Percentiles rank a stretch among this genome's conserved stretches.
Evolutionary conservation across 805 yeast species (phyloP).

Genomic region (Suhomyces xylopsoci): DNA sequence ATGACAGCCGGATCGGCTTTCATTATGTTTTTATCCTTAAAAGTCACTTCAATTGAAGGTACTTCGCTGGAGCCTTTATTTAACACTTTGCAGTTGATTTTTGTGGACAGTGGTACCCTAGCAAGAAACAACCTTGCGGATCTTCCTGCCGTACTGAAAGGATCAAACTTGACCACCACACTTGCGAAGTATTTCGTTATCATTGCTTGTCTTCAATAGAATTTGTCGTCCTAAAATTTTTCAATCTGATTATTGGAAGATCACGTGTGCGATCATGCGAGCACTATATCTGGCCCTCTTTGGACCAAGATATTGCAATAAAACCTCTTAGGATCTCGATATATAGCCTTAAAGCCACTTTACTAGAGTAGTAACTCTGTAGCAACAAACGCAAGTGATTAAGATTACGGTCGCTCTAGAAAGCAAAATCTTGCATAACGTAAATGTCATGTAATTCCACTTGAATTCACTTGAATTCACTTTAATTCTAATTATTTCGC

Average conservation of each 20-base stretch:
- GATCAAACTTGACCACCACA: slow-evolving; percentile 75
- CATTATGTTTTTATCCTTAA: slow-evolving; percentile 71
- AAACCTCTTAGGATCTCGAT: background rate
- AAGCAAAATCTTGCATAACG: background rate
- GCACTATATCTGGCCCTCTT: background rate
- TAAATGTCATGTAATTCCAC: background rate
- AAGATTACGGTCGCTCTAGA: background rate
- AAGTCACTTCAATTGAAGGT: slow-evolving; percentile 72
- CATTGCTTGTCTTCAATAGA: slow-evolving; percentile 43
- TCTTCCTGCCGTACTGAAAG: slow-evolving; percentile 61
- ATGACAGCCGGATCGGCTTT: slow-evolving; percentile 61
- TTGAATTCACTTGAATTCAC: background rate
- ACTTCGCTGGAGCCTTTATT: slow-evolving; percentile 39
- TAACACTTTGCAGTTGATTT: slow-evolving; percentile 64
- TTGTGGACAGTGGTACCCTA: slow-evolving; percentile 73
- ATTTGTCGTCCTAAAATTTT: background rate
- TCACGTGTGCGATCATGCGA: background rate
- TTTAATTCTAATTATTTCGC: background rate
- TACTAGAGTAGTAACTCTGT: background rate
- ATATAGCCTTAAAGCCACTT: background rate
- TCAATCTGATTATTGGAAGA: background rate
- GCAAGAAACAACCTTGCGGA: slow-evolving; percentile 77
- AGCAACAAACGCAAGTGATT: background rate
- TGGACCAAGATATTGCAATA: background rate
- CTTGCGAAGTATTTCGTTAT: slow-evolving; percentile 85